Percentiles rank a stretch among this genome's conserved stretches.
phyloP scores from a whole-genome alignment of 2,329 filamentous ascomycete species.

The Fragosphaeria purpurea region DNA sequence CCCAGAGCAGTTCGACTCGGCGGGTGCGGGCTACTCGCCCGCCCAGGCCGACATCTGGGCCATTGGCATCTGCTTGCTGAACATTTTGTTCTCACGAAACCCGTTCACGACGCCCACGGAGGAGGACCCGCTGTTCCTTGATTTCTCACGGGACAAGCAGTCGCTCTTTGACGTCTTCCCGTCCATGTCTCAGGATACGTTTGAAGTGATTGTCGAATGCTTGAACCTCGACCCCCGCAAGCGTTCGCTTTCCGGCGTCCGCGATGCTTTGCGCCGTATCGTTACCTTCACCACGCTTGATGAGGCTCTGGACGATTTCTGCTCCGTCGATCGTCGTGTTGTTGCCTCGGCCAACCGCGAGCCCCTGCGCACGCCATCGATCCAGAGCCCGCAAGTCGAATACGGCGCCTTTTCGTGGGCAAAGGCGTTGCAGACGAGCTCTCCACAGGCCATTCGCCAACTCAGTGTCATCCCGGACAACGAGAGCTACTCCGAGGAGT shows the following conservation, averaged over 20 bases:
- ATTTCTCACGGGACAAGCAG: conserved; percentile 88
- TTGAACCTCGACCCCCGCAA: conserved; percentile 85
- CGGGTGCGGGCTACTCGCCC: conserved; percentile 79
- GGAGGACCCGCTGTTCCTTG: conserved; percentile 84
- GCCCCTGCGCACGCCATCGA: conserved; percentile 87
- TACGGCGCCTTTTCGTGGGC: conserved; percentile 80
- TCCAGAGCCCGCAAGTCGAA: conserved; percentile 77
- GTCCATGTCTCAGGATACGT: conserved; percentile 97
- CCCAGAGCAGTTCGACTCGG: conserved; percentile 91
- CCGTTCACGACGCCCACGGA: conserved; percentile 86
- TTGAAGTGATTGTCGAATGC: conserved; percentile 82
- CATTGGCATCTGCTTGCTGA: conserved; percentile 90
- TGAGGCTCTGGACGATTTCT: conserved; percentile 88
- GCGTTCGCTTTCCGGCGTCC: conserved; percentile 69
- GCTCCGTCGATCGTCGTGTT: conserved; percentile 65
- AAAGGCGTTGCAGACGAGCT: conserved; percentile 72
- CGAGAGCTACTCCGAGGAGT: conserved; percentile 70
- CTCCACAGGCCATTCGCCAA: conserved; percentile 63
- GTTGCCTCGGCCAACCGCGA: conserved; percentile 84
- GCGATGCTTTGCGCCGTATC: conserved; percentile 66
- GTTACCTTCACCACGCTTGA: conserved; percentile 91
- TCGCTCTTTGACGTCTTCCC: conserved; percentile 97
- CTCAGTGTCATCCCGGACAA: conserved; percentile 76
- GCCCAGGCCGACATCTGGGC: conserved; percentile 95
- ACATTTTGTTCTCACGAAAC: conserved; percentile 93